These are phyloP conservation scores for Neonectria coccinea DNA, from an alignment of 2,329 filamentous ascomycete species.

Conservation along the genomic window DNA sequence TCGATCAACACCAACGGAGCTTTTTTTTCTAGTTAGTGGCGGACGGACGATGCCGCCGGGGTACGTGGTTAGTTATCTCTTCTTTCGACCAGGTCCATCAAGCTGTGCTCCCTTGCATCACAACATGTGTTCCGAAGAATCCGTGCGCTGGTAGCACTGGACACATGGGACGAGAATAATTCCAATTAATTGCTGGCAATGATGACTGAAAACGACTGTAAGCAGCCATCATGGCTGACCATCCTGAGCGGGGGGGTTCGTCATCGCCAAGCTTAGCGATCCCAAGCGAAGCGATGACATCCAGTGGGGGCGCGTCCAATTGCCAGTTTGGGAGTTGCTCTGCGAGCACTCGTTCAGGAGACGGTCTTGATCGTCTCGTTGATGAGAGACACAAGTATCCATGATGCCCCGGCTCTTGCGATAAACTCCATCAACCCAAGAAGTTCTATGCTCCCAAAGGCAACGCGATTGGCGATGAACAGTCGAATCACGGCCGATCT, in stretches of 20 bases:
- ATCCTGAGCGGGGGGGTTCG: slow-evolving; percentile 22
- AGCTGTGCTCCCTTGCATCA: background rate
- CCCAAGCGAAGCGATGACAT: slow-evolving; percentile 4
- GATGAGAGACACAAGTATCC: slow-evolving; percentile 44
- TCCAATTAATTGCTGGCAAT: slow-evolving; percentile 3
- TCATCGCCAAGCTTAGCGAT: slow-evolving; percentile 21
- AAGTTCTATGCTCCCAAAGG: slow-evolving; percentile 51
- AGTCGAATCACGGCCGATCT: slow-evolving; percentile 53
- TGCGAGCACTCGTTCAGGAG: background rate
- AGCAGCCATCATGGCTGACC: slow-evolving; percentile 27
- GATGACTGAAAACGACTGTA: slow-evolving; percentile 20
- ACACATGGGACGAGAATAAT: background rate
- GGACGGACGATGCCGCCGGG: background rate
- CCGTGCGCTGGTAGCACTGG: background rate
- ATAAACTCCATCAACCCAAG: slow-evolving; percentile 49
- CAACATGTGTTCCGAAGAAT: background rate
- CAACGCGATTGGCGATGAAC: slow-evolving; percentile 58
- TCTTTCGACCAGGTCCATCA: background rate
- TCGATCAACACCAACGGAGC: slow-evolving; percentile 6
- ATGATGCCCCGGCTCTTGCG: slow-evolving; percentile 50
- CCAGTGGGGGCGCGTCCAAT: slow-evolving; percentile 15
- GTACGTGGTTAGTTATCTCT: background rate
- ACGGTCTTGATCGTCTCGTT: background rate
- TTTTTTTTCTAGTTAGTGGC: slow-evolving; percentile 6
- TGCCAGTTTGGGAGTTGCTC: slow-evolving; percentile 8